Base-by-base conservation (phyloP, 1,284 basidiomycete genomes). In the Leucoagaricus sp. region DNA sequence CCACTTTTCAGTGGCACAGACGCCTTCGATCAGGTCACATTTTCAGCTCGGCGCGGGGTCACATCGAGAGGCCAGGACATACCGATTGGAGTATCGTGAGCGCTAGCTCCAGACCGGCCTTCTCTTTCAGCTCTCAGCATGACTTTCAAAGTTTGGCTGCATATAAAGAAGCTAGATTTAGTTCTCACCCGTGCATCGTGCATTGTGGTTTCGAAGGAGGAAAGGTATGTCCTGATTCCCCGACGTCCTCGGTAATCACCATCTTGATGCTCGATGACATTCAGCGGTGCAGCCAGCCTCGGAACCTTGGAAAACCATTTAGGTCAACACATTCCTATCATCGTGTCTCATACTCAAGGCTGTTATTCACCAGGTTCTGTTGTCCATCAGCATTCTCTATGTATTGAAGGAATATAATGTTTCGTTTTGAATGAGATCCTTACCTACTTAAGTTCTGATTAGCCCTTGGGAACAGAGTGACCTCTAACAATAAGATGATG, bases 201-300 rank as follows among this genome's bases (percentile, higher is more conserved):
- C 47, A 50, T 25, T 15, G 29, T 40, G 54, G 25, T 21, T 31
- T 36, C n/a, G 29, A 28, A 29, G 31, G 23, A 19, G 25, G 34
- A 21, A 23, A 33, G 33, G 23, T 33, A 21, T 29, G 33, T 21
- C 34, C 7, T 49, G 49, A 36, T 45, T 28, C n/a, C 31, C 54
- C 54, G 54, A 56, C 47, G 21, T 50, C 54, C 31, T 55, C 53
- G 53, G 54, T 36, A 44, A 34, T 21, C 23, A 55, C 42, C 44
- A 41, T 46, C 13, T n/a, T 17, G 13, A 26, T 28, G 7, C 29
- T 40, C 15, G 12, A 42, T 42, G 31, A 42, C 36, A 23, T 23
- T 21, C 19, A 9, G 40, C 23, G 26, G 19, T 23, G 6, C 21
- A 34, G 28, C 21, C n/a, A n/a, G n/a, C n/a, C n/a, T n/a, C n/a